A percentile compares a stretch with the other conserved stretches of the same genome.
Evolutionary conservation across 2,329 filamentous ascomycete species (phyloP).

Genomic region (Teratosphaeria epicoccoides): DNA sequence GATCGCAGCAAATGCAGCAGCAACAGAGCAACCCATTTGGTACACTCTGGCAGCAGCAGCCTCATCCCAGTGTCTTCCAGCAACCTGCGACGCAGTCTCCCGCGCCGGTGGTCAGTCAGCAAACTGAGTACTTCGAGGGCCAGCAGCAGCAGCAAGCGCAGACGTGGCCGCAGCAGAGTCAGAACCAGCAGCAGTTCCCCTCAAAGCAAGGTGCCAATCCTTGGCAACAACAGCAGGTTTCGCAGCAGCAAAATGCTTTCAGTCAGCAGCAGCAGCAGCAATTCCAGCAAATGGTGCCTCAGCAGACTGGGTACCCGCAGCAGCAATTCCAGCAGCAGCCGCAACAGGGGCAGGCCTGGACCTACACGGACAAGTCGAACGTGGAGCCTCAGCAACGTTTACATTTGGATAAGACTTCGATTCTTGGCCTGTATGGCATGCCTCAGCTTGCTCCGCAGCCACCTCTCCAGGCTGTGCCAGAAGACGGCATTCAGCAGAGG

Average conservation of each 20-base stretch:
- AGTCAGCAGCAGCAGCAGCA: constrained; percentile 15
- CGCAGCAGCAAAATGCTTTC: neutral
- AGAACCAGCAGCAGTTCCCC: constrained; percentile 6
- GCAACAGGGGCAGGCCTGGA: constrained; percentile 28
- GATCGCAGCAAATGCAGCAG: constrained; percentile 14
- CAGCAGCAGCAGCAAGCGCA: constrained; percentile 25
- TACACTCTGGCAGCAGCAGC: constrained; percentile 9
- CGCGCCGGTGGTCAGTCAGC: constrained; percentile 4
- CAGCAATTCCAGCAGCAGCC: constrained; percentile 29
- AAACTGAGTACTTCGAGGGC: constrained; percentile 2
- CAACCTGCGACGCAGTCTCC: constrained; percentile 11
- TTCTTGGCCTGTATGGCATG: constrained; percentile 61
- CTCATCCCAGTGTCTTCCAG: constrained; percentile 7
- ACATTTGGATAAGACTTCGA: constrained; percentile 59
- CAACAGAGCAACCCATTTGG: constrained; percentile 12
- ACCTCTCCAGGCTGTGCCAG: constrained; percentile 25
- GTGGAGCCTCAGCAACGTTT: constrained; percentile 27
- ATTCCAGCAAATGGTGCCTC: constrained; percentile 15
- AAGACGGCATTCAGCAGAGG: constrained; percentile 22
- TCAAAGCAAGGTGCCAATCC: constrained; percentile 6
- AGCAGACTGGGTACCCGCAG: constrained; percentile 11
- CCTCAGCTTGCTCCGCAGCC: constrained; percentile 41
- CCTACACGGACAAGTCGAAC: constrained; percentile 16
- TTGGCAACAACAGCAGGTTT: constrained; percentile 9
- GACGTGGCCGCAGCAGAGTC: constrained; percentile 31